phyloP scores from a whole-genome alignment of 2,329 filamentous ascomycete species.

The Xylaria sp. region DNA sequence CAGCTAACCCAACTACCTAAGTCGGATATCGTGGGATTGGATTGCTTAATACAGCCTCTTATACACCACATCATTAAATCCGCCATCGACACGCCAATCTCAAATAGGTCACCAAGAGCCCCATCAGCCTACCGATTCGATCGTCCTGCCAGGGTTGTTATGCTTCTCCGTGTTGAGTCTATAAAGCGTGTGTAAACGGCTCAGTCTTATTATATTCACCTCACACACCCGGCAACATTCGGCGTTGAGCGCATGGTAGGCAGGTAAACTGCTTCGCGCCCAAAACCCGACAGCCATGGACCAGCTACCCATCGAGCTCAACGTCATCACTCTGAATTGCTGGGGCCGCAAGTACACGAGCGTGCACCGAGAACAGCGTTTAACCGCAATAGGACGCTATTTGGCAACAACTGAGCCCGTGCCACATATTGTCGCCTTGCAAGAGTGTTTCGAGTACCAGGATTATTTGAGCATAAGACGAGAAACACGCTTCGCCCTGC shows the following conservation, averaged over 20 bases:
- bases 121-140: constrained; percentile 14
- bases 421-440: constrained; percentile 89
- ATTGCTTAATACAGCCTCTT: constrained; percentile 28
- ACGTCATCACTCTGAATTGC: constrained; percentile 91
- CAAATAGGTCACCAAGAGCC: constrained; percentile 20
- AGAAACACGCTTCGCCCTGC: constrained; percentile 78
- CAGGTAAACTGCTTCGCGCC: background rate
- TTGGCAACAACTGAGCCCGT: constrained; percentile 74
- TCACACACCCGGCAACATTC: constrained; percentile 1
- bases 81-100: constrained; percentile 12
- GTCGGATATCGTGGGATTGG: constrained; percentile 3
- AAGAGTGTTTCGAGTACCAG: constrained; percentile 92
- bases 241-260: background rate
- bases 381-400: constrained; percentile 84
- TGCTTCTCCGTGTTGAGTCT: background rate
- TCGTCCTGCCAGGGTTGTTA: constrained; percentile 6
- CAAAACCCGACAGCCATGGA: constrained; percentile 40
- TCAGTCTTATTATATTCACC: constrained; percentile 1
- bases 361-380: constrained; percentile 78
- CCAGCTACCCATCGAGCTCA: constrained; percentile 68
- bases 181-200: background rate
- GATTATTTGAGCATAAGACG: constrained; percentile 84
- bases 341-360: constrained; percentile 95
- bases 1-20: background rate
- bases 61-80: constrained; percentile 17